Evolutionary conservation across 1,284 basidiomycete genomes (phyloP).

Genomic region (Cutaneotrichosporon dermatis): DNA sequence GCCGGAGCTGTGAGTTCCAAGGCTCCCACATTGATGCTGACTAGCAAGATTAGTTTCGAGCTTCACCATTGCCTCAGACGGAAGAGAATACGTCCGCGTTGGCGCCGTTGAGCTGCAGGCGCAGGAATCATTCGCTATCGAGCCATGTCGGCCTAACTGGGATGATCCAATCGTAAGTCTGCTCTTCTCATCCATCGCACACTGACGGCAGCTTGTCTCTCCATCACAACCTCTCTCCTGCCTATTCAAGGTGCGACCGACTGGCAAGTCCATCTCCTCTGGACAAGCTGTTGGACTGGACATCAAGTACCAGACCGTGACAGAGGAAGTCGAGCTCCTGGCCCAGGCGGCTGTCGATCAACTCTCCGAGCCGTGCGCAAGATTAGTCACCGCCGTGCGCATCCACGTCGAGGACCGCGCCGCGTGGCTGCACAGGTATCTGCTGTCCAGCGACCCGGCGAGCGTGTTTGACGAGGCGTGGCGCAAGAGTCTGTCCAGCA

Average conservation of each 20-base stretch:
- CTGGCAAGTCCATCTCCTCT: background rate
- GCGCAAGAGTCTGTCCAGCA: background rate
- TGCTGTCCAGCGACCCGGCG: conserved; percentile 7
- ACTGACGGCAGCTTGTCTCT: conserved; percentile 27
- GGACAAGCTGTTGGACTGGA: conserved; percentile 28
- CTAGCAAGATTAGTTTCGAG: conserved; percentile 42
- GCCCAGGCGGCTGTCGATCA: conserved; percentile 12
- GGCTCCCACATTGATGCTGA: background rate
- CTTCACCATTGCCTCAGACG: conserved; percentile 48
- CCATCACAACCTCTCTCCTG: conserved; percentile 38
- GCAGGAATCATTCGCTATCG: conserved; percentile 15
- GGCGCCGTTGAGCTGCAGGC: conserved; percentile 26
- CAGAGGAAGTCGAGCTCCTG: conserved; percentile 23
- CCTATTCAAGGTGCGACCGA: conserved; percentile 40
- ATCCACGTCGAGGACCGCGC: conserved; percentile 8
- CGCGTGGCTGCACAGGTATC: conserved; percentile 22
- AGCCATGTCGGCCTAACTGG: conserved; percentile 25
- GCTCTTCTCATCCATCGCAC: background rate
- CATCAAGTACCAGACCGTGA: conserved; percentile 38
- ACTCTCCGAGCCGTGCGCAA: background rate
- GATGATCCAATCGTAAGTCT: conserved; percentile 21
- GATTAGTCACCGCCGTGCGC: conserved; percentile 8
- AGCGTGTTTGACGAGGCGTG: conserved; percentile 11
- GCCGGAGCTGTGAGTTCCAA: conserved; percentile 36
- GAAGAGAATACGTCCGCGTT: conserved; percentile 39